These are phyloP conservation scores for Aureobasidium zeae DNA, from an alignment of 2,329 filamentous ascomycete species.

Conservation along the genomic window DNA sequence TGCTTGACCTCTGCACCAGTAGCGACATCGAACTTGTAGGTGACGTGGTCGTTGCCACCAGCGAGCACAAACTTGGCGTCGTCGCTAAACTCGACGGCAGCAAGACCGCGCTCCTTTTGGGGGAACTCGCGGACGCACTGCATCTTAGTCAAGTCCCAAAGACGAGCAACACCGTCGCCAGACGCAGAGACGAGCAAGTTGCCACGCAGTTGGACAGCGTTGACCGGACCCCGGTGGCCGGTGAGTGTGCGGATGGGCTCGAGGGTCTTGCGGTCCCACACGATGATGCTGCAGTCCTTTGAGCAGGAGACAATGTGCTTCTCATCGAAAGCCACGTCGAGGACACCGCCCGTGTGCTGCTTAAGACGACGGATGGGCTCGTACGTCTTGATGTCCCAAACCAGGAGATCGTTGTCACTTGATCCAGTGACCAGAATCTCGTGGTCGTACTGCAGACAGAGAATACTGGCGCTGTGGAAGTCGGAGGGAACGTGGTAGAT, in stretches of 20 bases:
- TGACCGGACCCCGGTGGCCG: conserved; percentile 86
- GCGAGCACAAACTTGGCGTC: conserved; percentile 90
- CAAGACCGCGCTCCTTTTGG: conserved; percentile 84
- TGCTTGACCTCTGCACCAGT: conserved; percentile 75
- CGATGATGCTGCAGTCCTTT: conserved; percentile 87
- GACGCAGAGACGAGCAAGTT: conserved; percentile 89
- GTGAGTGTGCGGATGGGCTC: conserved; percentile 65
- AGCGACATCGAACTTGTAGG: conserved; percentile 91
- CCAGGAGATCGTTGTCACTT: conserved; percentile 81
- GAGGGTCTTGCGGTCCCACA: conserved; percentile 83
- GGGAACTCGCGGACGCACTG: conserved; percentile 82
- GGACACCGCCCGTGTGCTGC: conserved; percentile 76
- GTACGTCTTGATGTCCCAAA: conserved; percentile 80
- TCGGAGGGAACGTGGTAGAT: conserved; percentile 39
- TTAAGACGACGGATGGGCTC: conserved; percentile 67
- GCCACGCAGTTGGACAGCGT: conserved; percentile 88
- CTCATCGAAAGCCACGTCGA: conserved; percentile 88
- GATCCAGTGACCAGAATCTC: conserved; percentile 90
- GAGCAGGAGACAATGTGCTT: conserved; percentile 93
- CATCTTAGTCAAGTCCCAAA: conserved; percentile 90
- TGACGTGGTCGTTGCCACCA: conserved; percentile 89
- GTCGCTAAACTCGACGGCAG: conserved; percentile 91
- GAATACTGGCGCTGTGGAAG: conserved; percentile 84
- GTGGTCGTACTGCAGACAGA: conserved; percentile 91
- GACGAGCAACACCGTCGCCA: conserved; percentile 83